Evolutionary conservation across 148 eudicot genomes (phyloP).

Genomic region (Fallopia convolvulus): DNA sequence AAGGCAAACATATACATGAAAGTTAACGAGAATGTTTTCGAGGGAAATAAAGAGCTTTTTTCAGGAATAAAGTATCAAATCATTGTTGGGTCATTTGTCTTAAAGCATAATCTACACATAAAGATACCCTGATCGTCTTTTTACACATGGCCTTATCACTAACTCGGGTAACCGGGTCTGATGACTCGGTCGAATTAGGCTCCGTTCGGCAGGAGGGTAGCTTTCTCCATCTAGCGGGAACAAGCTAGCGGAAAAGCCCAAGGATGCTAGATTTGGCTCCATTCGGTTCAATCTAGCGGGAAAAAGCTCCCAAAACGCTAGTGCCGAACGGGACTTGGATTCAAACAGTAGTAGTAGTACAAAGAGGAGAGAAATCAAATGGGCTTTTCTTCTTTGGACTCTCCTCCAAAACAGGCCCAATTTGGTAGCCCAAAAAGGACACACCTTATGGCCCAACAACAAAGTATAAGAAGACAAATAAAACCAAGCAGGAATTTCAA

Average conservation of each 20-base stretch:
- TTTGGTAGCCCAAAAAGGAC: background rate
- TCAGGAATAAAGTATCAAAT: slow-evolving; percentile 3
- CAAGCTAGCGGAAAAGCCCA: too few relatives aligned
- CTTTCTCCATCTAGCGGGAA: too few relatives aligned
- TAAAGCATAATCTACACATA: background rate
- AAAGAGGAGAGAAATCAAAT: background rate
- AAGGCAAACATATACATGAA: slow-evolving; percentile 11
- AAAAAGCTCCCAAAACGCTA: too few relatives aligned
- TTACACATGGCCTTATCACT: slow-evolving; percentile 2
- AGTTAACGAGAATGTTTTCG: slow-evolving; percentile 11
- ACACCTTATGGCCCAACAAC: background rate
- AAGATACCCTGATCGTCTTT: slow-evolving; percentile 2
- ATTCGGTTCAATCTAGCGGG: too few relatives aligned
- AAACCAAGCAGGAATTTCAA: background rate
- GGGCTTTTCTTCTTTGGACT: background rate
- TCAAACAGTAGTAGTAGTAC: background rate
- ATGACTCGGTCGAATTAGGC: background rate
- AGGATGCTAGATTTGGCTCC: too few relatives aligned
- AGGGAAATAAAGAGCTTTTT: slow-evolving; percentile 4
- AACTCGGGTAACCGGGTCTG: background rate
- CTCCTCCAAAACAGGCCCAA: background rate
- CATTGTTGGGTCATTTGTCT: slow-evolving; percentile 12
- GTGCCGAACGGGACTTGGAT: too few relatives aligned
- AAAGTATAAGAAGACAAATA: background rate
- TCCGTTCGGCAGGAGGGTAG: too few relatives aligned